Percentiles rank a stretch among this genome's conserved stretches.
Conservation (phyloP, 1,284 basidiomycete species). For the Wallemia ichthyophaga region DNA sequence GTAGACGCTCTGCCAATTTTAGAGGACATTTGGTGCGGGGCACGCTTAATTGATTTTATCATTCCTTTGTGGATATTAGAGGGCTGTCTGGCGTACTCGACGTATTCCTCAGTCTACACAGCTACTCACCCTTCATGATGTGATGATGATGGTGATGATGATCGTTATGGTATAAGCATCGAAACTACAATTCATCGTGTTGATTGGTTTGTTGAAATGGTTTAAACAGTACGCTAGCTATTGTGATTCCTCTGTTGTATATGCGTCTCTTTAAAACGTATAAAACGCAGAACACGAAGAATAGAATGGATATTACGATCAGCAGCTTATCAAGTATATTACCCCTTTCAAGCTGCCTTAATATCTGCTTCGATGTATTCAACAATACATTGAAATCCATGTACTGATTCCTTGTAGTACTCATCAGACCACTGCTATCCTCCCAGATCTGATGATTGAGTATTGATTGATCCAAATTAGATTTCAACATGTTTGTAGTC, state of each 20-base stretch:
- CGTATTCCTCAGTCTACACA: neutral
- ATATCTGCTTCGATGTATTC: neutral
- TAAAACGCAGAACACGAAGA: neutral
- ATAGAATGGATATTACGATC: neutral
- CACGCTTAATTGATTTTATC: constrained; percentile 18
- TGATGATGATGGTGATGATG: neutral
- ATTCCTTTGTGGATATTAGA: neutral
- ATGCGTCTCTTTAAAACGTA: neutral
- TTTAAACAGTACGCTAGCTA: neutral
- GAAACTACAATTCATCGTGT: neutral
- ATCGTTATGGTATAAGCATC: neutral
- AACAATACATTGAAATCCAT: neutral
- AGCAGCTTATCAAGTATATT: neutral
- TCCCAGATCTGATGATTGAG: neutral
- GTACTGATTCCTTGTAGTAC: neutral
- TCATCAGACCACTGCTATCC: neutral
- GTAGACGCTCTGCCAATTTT: constrained; percentile 20
- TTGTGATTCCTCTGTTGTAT: neutral
- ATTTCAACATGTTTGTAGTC: neutral
- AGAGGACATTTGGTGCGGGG: constrained; percentile 28
- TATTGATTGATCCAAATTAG: neutral
- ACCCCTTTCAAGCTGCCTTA: neutral
- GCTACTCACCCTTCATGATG: neutral
- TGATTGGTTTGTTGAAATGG: neutral
- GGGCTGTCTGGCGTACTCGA: too few species aligned